phyloP scores from a whole-genome alignment of 805 yeast genomes.

The Saturnispora kantuleensis region DNA sequence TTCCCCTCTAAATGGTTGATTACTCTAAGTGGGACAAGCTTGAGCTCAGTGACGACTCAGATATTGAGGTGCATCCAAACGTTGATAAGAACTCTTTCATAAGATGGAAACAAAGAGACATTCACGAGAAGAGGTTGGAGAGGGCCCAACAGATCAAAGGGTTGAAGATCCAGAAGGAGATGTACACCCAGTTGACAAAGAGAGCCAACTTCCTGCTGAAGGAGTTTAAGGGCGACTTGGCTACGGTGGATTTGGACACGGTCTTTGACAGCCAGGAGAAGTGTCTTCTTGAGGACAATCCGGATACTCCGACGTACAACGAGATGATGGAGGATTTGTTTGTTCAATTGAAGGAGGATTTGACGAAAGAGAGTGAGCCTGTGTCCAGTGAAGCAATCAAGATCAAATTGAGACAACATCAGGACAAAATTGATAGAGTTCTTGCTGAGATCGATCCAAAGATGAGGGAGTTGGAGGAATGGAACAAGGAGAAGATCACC shows the following conservation, averaged over 20 bases:
- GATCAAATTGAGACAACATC: constrained; percentile 46
- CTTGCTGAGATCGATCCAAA: constrained; percentile 55
- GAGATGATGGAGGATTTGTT: constrained; percentile 91
- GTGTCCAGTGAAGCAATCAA: constrained; percentile 29
- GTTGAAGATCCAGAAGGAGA: constrained; percentile 64
- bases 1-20: constrained; percentile 43
- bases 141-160: constrained; percentile 70
- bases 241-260: constrained; percentile 35
- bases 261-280: constrained; percentile 52
- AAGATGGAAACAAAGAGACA: constrained; percentile 94
- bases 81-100: constrained; percentile 91
- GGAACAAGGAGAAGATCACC: constrained; percentile 66
- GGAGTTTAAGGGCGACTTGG: constrained; percentile 31
- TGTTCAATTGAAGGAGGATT: constrained; percentile 61
- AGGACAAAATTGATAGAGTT: constrained; percentile 59
- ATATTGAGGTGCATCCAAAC: constrained; percentile 94
- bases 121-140: constrained; percentile 83
- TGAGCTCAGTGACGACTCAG: constrained; percentile 94
- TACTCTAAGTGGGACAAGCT: constrained; percentile 97
- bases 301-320: constrained; percentile 54
- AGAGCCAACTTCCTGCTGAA: constrained; percentile 59
- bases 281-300: constrained; percentile 28
- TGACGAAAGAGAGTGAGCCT: constrained; percentile 38
- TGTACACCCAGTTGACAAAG: constrained; percentile 66
- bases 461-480: constrained; percentile 55